A percentile compares a stretch with the other conserved stretches of the same genome.
Conservation (phyloP, 2,329 filamentous ascomycete genomes). For the Scytalidium lignicola region DNA sequence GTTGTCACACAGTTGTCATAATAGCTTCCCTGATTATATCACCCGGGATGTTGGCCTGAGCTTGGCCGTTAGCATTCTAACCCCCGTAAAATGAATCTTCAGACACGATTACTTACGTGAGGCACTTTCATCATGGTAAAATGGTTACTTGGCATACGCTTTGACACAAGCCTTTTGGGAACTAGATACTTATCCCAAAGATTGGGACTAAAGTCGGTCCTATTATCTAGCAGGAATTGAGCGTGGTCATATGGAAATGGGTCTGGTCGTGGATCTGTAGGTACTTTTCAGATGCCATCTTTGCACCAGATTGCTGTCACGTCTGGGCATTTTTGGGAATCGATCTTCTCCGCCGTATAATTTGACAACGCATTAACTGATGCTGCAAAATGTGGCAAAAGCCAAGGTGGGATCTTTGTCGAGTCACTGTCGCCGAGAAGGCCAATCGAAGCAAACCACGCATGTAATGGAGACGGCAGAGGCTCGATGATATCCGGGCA, state of each 20-base stretch:
- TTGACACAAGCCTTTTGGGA: constrained; percentile 54
- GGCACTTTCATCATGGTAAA: constrained; percentile 71
- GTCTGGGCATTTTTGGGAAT: constrained; percentile 52
- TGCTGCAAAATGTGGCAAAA: constrained; percentile 69
- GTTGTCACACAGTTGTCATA: not conserved
- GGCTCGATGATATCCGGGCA: constrained; percentile 64
- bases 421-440: constrained; percentile 59
- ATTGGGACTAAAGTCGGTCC: constrained; percentile 65
- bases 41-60: not conserved
- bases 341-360: constrained; percentile 62
- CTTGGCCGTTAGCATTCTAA: constrained; percentile 3
- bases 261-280: constrained; percentile 59
- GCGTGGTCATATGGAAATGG: constrained; percentile 55
- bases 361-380: constrained; percentile 63
- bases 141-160: constrained; percentile 67
- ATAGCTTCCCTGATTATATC: not conserved
- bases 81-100: too few relatives aligned
- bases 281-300: constrained; percentile 65
- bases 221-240: constrained; percentile 68
- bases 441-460: constrained; percentile 68
- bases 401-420: constrained; percentile 63
- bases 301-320: constrained; percentile 67
- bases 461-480: constrained; percentile 44
- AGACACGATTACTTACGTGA: constrained; percentile 30
- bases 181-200: constrained; percentile 64